Percentiles rank a stretch among this genome's conserved stretches.
phyloP scores from a whole-genome alignment of 2,329 filamentous ascomycete genomes.

The Gnomoniopsis smithogilvyi region DNA sequence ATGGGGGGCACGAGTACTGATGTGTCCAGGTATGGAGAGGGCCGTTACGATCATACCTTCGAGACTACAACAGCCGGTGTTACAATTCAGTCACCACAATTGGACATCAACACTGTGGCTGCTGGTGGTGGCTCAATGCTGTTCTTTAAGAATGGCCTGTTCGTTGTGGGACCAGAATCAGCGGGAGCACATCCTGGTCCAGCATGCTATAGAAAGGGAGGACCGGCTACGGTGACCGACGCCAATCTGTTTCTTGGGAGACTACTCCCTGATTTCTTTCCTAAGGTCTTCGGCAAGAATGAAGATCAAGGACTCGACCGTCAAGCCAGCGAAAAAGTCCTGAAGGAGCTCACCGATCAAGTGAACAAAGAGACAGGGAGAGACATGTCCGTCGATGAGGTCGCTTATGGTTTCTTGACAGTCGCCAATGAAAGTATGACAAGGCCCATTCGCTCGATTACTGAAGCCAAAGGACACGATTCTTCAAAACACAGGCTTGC shows the following conservation, averaged over 20 bases:
- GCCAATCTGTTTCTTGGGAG: conserved; percentile 84
- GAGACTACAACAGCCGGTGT: conserved; percentile 94
- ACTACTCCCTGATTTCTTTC: conserved; percentile 86
- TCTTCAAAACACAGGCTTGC: conserved; percentile 87
- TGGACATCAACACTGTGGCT: conserved; percentile 94
- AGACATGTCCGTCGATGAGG: conserved; percentile 74
- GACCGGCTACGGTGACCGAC: conserved; percentile 88
- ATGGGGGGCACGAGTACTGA: conserved; percentile 95
- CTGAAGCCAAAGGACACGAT: conserved; percentile 88
- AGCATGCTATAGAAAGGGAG: conserved; percentile 86
- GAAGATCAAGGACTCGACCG: conserved; percentile 79
- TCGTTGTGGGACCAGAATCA: conserved; percentile 86
- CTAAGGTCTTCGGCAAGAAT: conserved; percentile 89
- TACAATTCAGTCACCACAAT: conserved; percentile 85
- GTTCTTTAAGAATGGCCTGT: conserved; percentile 86
- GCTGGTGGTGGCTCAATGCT: conserved; percentile 82
- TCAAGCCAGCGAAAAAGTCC: conserved; percentile 69
- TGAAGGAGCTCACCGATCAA: conserved; percentile 71
- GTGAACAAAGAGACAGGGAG: conserved; percentile 74
- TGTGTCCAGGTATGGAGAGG: conserved; percentile 81
- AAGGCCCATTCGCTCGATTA: conserved; percentile 82
- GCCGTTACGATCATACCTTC: conserved; percentile 88
- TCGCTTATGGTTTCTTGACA: conserved; percentile 84
- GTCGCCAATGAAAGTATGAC: conserved; percentile 93
- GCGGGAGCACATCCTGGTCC: conserved; percentile 87